Evolutionary conservation across 164 flowering plant genomes (phyloP).

Genomic region (Dillenia turbinata): DNA sequence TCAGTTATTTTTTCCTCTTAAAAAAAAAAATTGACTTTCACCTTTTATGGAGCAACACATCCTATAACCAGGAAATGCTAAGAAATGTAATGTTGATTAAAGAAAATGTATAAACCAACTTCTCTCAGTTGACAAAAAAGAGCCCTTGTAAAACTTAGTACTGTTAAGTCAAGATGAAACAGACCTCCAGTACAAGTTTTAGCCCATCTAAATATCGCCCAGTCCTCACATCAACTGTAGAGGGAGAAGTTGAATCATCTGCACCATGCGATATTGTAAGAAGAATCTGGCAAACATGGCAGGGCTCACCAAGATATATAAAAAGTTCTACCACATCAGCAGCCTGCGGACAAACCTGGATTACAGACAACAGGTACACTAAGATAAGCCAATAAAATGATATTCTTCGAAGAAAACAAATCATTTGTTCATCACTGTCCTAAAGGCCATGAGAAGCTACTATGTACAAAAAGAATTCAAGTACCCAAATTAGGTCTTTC

Average conservation of each 20-base stretch:
- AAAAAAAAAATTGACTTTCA: no score
- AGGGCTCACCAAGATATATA: constrained; percentile 89
- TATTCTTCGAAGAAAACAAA: not conserved
- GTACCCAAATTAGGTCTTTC: constrained; percentile 17
- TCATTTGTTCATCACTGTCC: no score
- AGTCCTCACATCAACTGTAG: constrained; percentile 83
- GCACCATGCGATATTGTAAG: constrained; percentile 92
- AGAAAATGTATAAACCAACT: no score
- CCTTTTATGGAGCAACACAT: no score
- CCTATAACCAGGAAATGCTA: no score
- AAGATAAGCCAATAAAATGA: constrained; percentile 1
- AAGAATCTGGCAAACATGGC: constrained; percentile 97
- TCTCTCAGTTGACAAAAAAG: no score
- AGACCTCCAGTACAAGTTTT: constrained; percentile 89
- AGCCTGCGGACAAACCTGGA: constrained; percentile 82
- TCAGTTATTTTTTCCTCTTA: no score
- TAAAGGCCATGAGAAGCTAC: no score
- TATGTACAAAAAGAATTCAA: not conserved
- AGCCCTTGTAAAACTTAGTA: no score
- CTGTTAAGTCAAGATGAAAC: constrained; percentile 14
- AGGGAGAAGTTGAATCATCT: constrained; percentile 90
- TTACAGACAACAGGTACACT: constrained; percentile 9
- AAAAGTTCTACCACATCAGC: constrained; percentile 89
- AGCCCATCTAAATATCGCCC: constrained; percentile 80
- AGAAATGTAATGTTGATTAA: no score